Evolutionary conservation across 495 filamentous ascomycete species (phyloP), one percentile per base, ranked within the genome.

Genomic region (Penicillium simplicissimum): DNA sequence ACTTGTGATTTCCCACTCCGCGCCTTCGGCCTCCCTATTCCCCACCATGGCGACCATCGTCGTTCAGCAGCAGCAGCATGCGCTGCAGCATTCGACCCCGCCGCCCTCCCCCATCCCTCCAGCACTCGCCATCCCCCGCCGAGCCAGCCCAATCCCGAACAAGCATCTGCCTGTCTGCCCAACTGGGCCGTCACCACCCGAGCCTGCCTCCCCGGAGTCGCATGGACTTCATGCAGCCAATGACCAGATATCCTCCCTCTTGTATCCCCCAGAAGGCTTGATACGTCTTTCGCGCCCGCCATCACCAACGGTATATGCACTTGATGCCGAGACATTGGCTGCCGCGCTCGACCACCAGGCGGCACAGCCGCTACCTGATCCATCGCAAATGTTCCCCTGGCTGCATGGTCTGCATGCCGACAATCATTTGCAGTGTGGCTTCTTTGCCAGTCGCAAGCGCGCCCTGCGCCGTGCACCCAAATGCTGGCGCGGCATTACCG

Each of bases 371-470:
- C 74, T 97, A 23, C 94, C 95, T 9, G 90, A 96, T 60, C 87
- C 96, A 1, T 81, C 85, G 10, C 82, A 85, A 61, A 88, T 97
- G 65, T 98, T 97, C 67, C 95, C 95, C n/a, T 98, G 95, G 95
- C 82, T 97, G 9, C 95, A 98, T 78, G 95, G 95, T 21, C 76
- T 98, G n/a, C 94, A 98, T 66, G 87, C 89, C 4, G 84, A 87
- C 56, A 98, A 98, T 67, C 87, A 91, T 45, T 81, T 96, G 56
- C 95, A 98, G 69, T 80, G 92, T 58, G 86, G 88, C 15, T 97
- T 97, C 78, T 97, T 98, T 74, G 85, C 86, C 57, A 85, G 88
- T 17, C 86, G 92, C 51, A 88, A 87, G 61, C 89, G 88, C 53
- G 78, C 86, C 1, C 78, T 89, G 59, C 82, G 90, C 52, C 87